Percentiles rank a stretch among this genome's conserved stretches.
Conservation (phyloP, 1,284 basidiomycete species). For the Sporisorium graminicola region DNA sequence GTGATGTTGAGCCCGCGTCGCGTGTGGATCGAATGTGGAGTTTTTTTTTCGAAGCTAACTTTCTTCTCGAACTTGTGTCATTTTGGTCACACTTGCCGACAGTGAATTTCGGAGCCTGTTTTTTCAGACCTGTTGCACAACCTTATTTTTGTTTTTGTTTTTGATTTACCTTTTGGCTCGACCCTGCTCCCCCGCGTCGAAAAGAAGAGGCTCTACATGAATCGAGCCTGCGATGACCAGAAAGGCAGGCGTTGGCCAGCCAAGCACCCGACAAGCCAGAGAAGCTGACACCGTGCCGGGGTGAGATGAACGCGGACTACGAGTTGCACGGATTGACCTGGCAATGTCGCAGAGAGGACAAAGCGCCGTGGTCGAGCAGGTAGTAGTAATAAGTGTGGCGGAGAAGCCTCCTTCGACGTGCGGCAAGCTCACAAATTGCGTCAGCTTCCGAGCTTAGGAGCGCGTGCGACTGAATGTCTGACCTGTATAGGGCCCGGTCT, state of each 20-base stretch:
- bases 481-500: no score
- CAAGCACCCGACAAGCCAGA: no score
- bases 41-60: constrained; percentile 8
- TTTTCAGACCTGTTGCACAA: constrained; percentile 18
- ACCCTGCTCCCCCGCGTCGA: not conserved
- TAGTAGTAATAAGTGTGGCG: no score
- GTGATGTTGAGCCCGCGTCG: constrained; percentile 40
- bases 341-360: no score
- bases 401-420: no score
- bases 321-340: no score
- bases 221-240: no score
- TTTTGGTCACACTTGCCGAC: constrained; percentile 10
- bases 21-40: constrained; percentile 41
- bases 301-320: no score
- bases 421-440: not conserved
- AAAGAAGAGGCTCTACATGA: not conserved
- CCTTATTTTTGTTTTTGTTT: constrained; percentile 10
- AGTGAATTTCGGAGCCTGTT: constrained; percentile 30
- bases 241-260: no score
- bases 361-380: no score
- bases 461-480: not conserved
- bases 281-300: no score
- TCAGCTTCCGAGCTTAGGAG: not conserved
- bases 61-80: constrained; percentile 27
- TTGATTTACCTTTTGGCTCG: constrained; percentile 5